Evolutionary conservation across 805 yeast species (phyloP), one percentile per base, ranked within the genome.

Genomic region (Kodamaea leandrae): DNA sequence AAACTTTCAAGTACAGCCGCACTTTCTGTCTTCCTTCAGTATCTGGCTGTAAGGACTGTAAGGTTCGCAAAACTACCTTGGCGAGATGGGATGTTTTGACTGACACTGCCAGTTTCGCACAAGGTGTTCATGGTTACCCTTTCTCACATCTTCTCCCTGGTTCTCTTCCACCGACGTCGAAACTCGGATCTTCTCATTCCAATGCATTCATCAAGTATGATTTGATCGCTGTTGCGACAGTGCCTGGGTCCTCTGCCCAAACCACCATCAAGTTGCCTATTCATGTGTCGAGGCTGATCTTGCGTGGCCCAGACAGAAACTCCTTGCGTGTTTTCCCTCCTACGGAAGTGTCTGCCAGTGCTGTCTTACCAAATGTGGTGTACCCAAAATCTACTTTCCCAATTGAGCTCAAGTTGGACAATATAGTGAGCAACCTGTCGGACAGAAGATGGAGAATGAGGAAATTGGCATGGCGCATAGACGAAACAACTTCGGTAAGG

Each of bases 281-380:
- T 6, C 74, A 82, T 49, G 71, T 93, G 2, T 73, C 84, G 33
- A 74, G 99, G 52, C 83, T 95, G 43, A 78, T 91, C 21, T 60
- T 86, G 17, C 69, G 87, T 34, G 91, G 93, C 5, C 86, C 86
- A 2, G 96, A 90, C 57, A 74, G 89, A 51, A 87, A 86, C 55
- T 86, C 96, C 1, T 65, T 88, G 27, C 76, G 99, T 46, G 86
- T 93, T 1, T 93, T 93, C 62, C 99, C 99, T 1, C 98, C 99
- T 6, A 91, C 98, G 0, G 86, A 84, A 32, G 82, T 93, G 26
- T 82, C 88, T 2, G 95, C 96, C 5, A 78, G 84, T 19, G 93
- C 95, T 6, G 84, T 82, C 12, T 68, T 93, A 37, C 99, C 99
- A 2, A 85, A 85, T 48, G 96, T 89, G 12, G 76, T 86, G 23